These are phyloP conservation scores for Nematodospora valgi DNA, from an alignment of 805 yeast genomes.

Conservation along the genomic window DNA sequence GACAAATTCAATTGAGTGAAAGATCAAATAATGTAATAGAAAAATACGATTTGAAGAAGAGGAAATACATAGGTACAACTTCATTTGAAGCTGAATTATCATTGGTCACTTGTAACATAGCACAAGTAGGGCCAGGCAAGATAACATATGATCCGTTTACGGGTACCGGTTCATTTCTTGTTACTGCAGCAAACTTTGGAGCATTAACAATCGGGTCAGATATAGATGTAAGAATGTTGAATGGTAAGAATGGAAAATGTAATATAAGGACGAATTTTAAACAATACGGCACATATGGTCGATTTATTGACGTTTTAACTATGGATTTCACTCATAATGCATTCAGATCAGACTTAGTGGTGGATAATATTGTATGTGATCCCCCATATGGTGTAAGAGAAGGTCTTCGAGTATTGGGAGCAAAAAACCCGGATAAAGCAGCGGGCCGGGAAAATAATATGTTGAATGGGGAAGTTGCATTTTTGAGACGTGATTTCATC, in stretches of 20 bases:
- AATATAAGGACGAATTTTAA: slow-evolving; percentile 64
- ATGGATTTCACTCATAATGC: slow-evolving; percentile 96
- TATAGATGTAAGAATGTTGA: slow-evolving; percentile 76
- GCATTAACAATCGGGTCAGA: slow-evolving; percentile 84
- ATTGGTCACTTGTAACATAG: slow-evolving; percentile 82
- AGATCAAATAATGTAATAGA: slow-evolving; percentile 67
- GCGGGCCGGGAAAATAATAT: slow-evolving; percentile 68
- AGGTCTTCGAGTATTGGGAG: slow-evolving; percentile 90
- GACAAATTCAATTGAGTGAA: slow-evolving; percentile 61
- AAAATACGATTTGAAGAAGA: slow-evolving; percentile 70
- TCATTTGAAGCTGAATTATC: slow-evolving; percentile 95
- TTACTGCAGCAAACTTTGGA: slow-evolving; percentile 84
- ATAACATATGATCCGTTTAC: slow-evolving; percentile 91
- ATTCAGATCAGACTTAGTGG: slow-evolving; percentile 53
- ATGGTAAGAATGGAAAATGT: slow-evolving; percentile 59
- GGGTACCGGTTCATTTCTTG: slow-evolving; percentile 93
- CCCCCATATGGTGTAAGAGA: slow-evolving; percentile 98
- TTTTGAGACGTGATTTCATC: slow-evolving; percentile 73
- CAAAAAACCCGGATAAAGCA: slow-evolving; percentile 62
- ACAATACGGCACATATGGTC: slow-evolving; percentile 59
- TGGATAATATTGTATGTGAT: slow-evolving; percentile 88
- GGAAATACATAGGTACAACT: slow-evolving; percentile 92
- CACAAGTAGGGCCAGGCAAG: slow-evolving; percentile 62
- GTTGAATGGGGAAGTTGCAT: slow-evolving; percentile 80
- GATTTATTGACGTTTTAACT: slow-evolving; percentile 72